A percentile compares a stretch with the other conserved stretches of the same genome.
phyloP scores from a whole-genome alignment of 2,329 filamentous ascomycete genomes.

The Fusarium sp. region DNA sequence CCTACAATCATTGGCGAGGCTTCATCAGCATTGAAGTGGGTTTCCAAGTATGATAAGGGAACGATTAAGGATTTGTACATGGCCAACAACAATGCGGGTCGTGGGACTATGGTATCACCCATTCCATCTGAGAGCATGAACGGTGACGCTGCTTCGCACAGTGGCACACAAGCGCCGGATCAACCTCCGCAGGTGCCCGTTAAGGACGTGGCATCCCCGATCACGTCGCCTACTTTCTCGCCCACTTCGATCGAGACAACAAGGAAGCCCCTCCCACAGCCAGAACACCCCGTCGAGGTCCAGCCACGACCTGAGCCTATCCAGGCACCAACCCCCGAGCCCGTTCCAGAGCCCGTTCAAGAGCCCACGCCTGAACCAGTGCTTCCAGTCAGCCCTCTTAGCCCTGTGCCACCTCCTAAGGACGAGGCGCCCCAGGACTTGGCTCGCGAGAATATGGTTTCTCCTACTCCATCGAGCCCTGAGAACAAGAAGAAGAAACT shows the following conservation, averaged over 20 bases:
- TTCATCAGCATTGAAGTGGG: slow-evolving; percentile 96
- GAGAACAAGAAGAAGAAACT: slow-evolving; percentile 61
- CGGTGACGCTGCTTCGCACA: slow-evolving; percentile 22
- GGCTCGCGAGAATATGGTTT: slow-evolving; percentile 34
- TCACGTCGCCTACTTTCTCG: slow-evolving; percentile 39
- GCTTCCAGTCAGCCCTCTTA: slow-evolving; percentile 20
- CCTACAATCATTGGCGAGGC: slow-evolving; percentile 86
- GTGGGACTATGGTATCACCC: slow-evolving; percentile 58
- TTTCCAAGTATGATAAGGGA: slow-evolving; percentile 92
- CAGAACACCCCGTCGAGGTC: background rate
- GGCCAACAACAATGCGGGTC: slow-evolving; percentile 75
- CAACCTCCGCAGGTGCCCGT: slow-evolving; percentile 53
- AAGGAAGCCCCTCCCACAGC: slow-evolving; percentile 34
- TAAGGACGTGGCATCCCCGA: slow-evolving; percentile 46
- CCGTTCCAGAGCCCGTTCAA: slow-evolving; percentile 2
- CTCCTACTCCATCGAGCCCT: slow-evolving; percentile 49
- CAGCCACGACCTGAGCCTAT: slow-evolving; percentile 10
- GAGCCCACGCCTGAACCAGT: slow-evolving; percentile 14
- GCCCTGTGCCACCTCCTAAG: slow-evolving; percentile 40
- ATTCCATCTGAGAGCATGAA: slow-evolving; percentile 49
- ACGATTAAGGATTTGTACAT: slow-evolving; percentile 87
- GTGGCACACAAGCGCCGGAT: slow-evolving; percentile 35
- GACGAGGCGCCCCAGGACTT: slow-evolving; percentile 36
- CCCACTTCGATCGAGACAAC: slow-evolving; percentile 22
- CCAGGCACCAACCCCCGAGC: background rate